These are phyloP conservation scores for Pseudonitzschia multistriata DNA, from an alignment of 108 stramenopile species.

Conservation along the genomic window DNA sequence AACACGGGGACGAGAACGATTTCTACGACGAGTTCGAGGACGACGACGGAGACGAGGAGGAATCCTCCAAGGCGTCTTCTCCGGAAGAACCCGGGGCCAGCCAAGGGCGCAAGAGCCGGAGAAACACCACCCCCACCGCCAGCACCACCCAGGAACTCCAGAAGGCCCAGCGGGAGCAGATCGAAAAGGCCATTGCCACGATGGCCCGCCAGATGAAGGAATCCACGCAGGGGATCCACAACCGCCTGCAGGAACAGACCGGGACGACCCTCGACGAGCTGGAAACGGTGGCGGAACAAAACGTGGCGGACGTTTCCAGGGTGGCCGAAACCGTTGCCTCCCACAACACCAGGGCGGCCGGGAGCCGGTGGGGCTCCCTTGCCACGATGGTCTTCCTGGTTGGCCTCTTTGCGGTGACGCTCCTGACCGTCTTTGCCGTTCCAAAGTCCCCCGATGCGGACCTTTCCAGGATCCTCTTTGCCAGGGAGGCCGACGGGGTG, in stretches of 20 bases:
- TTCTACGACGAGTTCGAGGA: slow-evolving; percentile 9
- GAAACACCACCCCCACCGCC: not conserved
- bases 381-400: slow-evolving; percentile 28
- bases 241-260: slow-evolving; percentile 60
- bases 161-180: slow-evolving; percentile 71
- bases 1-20: slow-evolving; percentile 1
- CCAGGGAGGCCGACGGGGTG: not conserved
- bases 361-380: slow-evolving; percentile 18
- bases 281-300: slow-evolving; percentile 67
- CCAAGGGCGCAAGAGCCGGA: not conserved
- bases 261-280: slow-evolving; percentile 49
- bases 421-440: slow-evolving; percentile 35
- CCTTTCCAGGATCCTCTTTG: not conserved
- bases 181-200: slow-evolving; percentile 65
- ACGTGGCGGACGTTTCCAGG: slow-evolving; percentile 52
- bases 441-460: slow-evolving; percentile 37
- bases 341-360: slow-evolving; percentile 25
- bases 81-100: not conserved
- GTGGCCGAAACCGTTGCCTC: slow-evolving; percentile 52
- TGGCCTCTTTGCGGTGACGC: slow-evolving; percentile 30
- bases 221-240: slow-evolving; percentile 62
- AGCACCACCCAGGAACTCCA: slow-evolving; percentile 48
- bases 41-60: not conserved
- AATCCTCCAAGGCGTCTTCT: not conserved
- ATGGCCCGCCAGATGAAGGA: slow-evolving; percentile 71